phyloP scores from a whole-genome alignment of 208 protist genomes.

The Tritrichomonas foetus region DNA sequence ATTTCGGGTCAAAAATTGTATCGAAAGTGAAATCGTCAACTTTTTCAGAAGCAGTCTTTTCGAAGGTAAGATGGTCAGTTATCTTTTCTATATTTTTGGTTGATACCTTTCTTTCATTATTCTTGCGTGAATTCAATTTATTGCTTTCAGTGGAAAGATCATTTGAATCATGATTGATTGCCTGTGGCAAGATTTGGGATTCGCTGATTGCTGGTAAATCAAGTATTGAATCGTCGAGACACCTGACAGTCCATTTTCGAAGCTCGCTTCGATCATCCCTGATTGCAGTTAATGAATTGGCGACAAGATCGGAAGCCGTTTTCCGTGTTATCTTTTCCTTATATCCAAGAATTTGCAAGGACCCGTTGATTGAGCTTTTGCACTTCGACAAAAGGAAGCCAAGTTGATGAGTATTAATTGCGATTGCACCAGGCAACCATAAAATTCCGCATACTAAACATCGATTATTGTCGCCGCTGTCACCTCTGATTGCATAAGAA shows the following conservation, averaged over 20 bases:
- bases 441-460: constrained; percentile 11
- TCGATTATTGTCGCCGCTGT: neutral
- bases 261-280: neutral
- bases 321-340: neutral
- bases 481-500: neutral
- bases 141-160: no score
- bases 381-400: neutral
- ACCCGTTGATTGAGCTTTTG: constrained; percentile 10
- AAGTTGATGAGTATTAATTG: constrained; percentile 19
- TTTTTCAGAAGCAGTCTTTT: no score
- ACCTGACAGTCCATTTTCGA: neutral
- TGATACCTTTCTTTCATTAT: no score
- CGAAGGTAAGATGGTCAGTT: no score
- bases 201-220: neutral
- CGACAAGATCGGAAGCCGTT: neutral
- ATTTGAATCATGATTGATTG: no score
- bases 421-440: neutral
- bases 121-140: no score
- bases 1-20: no score
- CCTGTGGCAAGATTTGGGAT: no score
- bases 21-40: no score
- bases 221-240: neutral
- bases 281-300: neutral
- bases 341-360: neutral
- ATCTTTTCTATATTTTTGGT: no score